Evolutionary conservation across 2,329 filamentous ascomycete genomes (phyloP).

Genomic region (Aspergillus sp.): DNA sequence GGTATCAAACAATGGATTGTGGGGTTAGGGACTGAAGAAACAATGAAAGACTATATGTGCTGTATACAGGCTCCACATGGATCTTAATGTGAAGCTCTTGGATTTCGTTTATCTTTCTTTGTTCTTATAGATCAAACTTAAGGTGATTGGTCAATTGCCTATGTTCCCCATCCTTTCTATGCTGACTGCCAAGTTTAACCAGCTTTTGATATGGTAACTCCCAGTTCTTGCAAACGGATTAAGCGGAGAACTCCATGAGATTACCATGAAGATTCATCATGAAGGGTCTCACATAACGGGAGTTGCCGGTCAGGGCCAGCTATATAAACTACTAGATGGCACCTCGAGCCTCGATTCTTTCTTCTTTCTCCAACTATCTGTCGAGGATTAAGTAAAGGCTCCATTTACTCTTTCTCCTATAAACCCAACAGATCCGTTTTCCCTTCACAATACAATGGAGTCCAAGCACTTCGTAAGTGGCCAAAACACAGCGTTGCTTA

Average conservation of each 20-base stretch:
- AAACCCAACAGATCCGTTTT: too few species aligned
- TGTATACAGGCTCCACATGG: too few species aligned
- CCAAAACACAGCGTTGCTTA: background rate
- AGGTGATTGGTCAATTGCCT: background rate
- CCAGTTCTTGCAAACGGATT: background rate
- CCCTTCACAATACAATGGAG: background rate
- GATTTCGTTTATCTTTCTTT: too few species aligned
- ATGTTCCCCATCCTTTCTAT: too few species aligned
- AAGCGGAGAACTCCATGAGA: background rate
- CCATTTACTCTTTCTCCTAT: too few species aligned
- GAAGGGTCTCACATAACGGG: background rate
- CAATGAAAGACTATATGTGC: too few species aligned
- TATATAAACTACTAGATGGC: background rate
- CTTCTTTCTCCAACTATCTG: background rate
- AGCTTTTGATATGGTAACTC: too few species aligned
- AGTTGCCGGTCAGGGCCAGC: background rate
- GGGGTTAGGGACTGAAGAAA: too few species aligned
- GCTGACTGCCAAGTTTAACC: too few species aligned
- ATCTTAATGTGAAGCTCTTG: too few species aligned
- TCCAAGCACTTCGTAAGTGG: background rate
- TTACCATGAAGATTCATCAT: background rate
- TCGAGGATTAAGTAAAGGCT: background rate
- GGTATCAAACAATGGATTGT: too few species aligned
- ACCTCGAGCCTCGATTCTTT: background rate
- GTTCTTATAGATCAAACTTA: too few species aligned